A percentile compares a stretch with the other conserved stretches of the same genome.
Conservation (phyloP, 2,329 filamentous ascomycete genomes). For the Botrytis medusae region DNA sequence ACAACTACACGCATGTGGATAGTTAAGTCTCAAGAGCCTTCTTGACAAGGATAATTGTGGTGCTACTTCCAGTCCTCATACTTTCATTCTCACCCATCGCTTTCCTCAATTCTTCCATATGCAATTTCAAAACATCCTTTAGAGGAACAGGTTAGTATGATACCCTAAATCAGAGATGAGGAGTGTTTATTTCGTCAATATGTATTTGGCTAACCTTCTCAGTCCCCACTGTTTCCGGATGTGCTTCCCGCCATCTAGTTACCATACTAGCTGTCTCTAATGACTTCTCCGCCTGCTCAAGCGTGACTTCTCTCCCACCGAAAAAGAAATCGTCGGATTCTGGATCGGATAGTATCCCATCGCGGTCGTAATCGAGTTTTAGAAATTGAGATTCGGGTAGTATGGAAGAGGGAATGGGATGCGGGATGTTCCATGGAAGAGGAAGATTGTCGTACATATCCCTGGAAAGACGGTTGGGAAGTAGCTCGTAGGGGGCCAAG, state of each 20-base stretch:
- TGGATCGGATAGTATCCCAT: constrained; percentile 36
- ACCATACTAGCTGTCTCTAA: constrained; percentile 43
- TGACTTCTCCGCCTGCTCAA: constrained; percentile 32
- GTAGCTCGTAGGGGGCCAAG: constrained; percentile 42
- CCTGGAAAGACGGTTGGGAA: constrained; percentile 43
- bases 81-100: constrained; percentile 26
- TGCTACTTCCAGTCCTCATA: constrained; percentile 23
- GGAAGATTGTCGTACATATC: constrained; percentile 44
- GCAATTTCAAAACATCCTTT: constrained; percentile 10
- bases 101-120: constrained; percentile 26
- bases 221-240: constrained; percentile 41
- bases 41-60: constrained; percentile 30
- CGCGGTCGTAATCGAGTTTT: constrained; percentile 42
- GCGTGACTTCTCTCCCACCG: constrained; percentile 21
- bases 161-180: background rate
- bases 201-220: constrained; percentile 32
- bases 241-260: constrained; percentile 43
- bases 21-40: constrained; percentile 21
- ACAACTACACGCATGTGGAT: background rate
- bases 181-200: background rate
- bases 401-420: constrained; percentile 27
- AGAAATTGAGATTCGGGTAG: constrained; percentile 41
- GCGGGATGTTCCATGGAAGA: constrained; percentile 46
- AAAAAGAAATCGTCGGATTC: constrained; percentile 36
- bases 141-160: background rate